Percentiles rank a stretch among this genome's conserved stretches.
Evolutionary conservation across 306 rosid species (phyloP).

Genomic region (Vigna mungo): DNA sequence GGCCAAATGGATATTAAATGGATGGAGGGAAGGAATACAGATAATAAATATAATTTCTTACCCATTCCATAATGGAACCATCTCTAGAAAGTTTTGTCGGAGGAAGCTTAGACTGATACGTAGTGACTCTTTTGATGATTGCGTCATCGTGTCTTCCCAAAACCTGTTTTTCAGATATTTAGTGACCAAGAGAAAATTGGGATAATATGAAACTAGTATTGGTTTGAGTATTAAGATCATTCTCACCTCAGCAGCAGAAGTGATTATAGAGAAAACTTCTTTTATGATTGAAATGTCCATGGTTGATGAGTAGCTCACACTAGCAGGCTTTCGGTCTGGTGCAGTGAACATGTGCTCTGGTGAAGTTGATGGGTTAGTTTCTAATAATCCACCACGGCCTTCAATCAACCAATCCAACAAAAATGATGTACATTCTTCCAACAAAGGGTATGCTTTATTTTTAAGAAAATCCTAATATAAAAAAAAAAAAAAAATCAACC

Average conservation of each 20-base stretch:
- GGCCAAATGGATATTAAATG: not conserved
- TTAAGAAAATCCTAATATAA: conserved; percentile 74
- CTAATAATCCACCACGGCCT: conserved; percentile 76
- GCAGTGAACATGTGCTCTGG: conserved; percentile 96
- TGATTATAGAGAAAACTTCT: conserved; percentile 77
- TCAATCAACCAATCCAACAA: conserved; percentile 98
- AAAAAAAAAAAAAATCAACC: conserved; percentile 40
- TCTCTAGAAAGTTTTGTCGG: conserved; percentile 81
- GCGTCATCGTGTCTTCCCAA: conserved; percentile 75
- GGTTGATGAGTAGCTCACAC: conserved; percentile 97
- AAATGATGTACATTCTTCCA: conserved; percentile 92
- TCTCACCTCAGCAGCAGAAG: conserved; percentile 88
- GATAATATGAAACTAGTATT: conserved; percentile 16
- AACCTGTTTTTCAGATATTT: conserved; percentile 56
- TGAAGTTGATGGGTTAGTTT: conserved; percentile 98
- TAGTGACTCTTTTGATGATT: conserved; percentile 59
- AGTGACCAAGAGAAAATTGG: conserved; percentile 30
- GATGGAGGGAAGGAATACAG: conserved; percentile 23
- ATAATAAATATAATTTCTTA: conserved; percentile 46
- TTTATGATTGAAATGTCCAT: conserved; percentile 91
- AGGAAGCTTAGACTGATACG: conserved; percentile 71
- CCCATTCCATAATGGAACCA: conserved; percentile 98
- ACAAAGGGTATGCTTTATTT: conserved; percentile 89
- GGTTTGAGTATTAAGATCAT: conserved; percentile 38
- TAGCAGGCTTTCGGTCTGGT: conserved; percentile 82